Conservation (phyloP, 805 yeast genomes). For the Myxozyma melibiosi region DNA sequence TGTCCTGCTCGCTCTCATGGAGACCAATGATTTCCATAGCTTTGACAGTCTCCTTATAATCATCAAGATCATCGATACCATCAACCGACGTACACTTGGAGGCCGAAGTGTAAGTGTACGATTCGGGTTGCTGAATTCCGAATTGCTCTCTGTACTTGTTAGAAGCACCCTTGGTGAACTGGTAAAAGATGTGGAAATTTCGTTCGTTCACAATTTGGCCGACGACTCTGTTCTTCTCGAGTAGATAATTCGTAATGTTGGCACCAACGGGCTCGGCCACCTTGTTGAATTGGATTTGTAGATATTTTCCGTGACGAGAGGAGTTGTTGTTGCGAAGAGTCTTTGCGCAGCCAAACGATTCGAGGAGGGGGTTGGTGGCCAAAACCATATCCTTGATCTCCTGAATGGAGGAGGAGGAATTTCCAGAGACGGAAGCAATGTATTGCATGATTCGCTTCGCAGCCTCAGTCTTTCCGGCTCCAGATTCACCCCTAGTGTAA, state of each 20-base stretch:
- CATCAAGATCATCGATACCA: slow-evolving; percentile 80
- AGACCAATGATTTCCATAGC: slow-evolving; percentile 92
- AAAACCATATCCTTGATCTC: slow-evolving; percentile 95
- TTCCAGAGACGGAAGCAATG: slow-evolving; percentile 79
- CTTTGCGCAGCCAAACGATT: slow-evolving; percentile 92
- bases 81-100: slow-evolving; percentile 85
- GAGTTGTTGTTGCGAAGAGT: slow-evolving; percentile 87
- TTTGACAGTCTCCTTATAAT: slow-evolving; percentile 73
- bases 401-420: slow-evolving; percentile 65
- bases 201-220: slow-evolving; percentile 90
- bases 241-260: slow-evolving; percentile 88
- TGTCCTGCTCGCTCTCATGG: slow-evolving; percentile 79
- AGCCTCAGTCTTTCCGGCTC: slow-evolving; percentile 98
- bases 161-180: slow-evolving; percentile 87
- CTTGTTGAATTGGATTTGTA: slow-evolving; percentile 83
- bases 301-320: slow-evolving; percentile 89
- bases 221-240: slow-evolving; percentile 97
- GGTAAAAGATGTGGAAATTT: slow-evolving; percentile 96
- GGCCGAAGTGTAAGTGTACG: slow-evolving; percentile 83
- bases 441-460: slow-evolving; percentile 94
- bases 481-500: slow-evolving; percentile 84
- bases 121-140: slow-evolving; percentile 94
- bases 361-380: slow-evolving; percentile 92
- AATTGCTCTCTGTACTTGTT: slow-evolving; percentile 77
- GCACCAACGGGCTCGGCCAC: slow-evolving; percentile 91